phyloP scores from a whole-genome alignment of 192 early-diverging fungal genomes.

The Rhizophagus sp. region DNA sequence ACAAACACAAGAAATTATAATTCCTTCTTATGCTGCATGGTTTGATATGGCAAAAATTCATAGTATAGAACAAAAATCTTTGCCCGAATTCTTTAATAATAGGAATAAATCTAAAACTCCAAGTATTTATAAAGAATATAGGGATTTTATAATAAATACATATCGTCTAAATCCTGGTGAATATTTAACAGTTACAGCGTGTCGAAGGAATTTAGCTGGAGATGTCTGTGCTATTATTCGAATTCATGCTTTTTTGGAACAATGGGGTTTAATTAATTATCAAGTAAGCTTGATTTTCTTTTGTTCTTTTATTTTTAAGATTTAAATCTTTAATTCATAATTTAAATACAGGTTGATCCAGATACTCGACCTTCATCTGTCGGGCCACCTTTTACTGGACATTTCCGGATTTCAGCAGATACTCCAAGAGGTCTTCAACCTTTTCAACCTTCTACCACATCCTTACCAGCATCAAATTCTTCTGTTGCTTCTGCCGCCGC shows the following conservation, averaged over 20 bases:
- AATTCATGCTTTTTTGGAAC: slow-evolving; percentile 97
- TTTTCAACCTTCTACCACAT: slow-evolving; percentile 62
- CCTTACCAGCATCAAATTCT: slow-evolving; percentile 30
- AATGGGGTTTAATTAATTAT: slow-evolving; percentile 99
- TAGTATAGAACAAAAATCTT: slow-evolving; percentile 81
- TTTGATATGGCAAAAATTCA: slow-evolving; percentile 80
- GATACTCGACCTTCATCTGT: slow-evolving; percentile 88
- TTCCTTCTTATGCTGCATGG: slow-evolving; percentile 95
- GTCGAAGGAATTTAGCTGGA: slow-evolving; percentile 92
- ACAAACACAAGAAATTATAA: slow-evolving; percentile 71
- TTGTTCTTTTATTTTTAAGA: neutral
- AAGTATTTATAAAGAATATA: slow-evolving; percentile 88
- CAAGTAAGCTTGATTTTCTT: slow-evolving; percentile 59
- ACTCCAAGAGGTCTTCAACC: slow-evolving; percentile 85
- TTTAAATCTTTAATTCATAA: neutral
- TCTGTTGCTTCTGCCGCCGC: slow-evolving; percentile 33
- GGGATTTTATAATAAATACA: slow-evolving; percentile 98
- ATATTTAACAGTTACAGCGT: slow-evolving; percentile 98
- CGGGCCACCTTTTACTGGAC: slow-evolving; percentile 95
- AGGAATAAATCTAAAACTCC: slow-evolving; percentile 94
- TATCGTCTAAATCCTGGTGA: slow-evolving; percentile 94
- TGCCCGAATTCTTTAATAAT: slow-evolving; percentile 96
- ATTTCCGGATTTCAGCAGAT: slow-evolving; percentile 95
- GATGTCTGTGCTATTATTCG: slow-evolving; percentile 99
- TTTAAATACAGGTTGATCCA: slow-evolving; percentile 74